phyloP scores from a whole-genome alignment of 208 protist genomes.

The Lotmaria passim region DNA sequence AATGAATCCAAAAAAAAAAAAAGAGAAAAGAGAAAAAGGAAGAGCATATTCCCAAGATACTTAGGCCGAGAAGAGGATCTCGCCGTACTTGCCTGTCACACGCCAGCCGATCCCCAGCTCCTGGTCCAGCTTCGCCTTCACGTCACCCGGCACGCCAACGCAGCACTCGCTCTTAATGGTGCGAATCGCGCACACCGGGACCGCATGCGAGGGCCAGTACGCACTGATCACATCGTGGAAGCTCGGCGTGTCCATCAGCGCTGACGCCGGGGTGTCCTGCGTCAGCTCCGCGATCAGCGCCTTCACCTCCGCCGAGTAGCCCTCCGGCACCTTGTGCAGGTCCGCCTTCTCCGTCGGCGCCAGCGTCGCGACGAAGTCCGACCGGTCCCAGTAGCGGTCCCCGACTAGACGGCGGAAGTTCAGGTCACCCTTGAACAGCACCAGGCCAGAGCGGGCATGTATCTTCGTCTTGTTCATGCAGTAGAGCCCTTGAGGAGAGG shows the following conservation, averaged over 20 bases:
- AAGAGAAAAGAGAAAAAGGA: too few species aligned
- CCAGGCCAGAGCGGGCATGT: slow-evolving; percentile 52
- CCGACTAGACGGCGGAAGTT: slow-evolving; percentile 92
- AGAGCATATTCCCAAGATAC: too few species aligned
- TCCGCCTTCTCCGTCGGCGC: slow-evolving; percentile 15
- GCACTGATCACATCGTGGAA: slow-evolving; percentile 64
- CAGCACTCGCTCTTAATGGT: slow-evolving; percentile 91
- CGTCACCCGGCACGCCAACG: slow-evolving; percentile 59
- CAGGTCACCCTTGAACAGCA: slow-evolving; percentile 92
- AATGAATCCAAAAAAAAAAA: too few species aligned
- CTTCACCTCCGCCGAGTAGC: slow-evolving; percentile 18
- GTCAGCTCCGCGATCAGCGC: slow-evolving; percentile 54
- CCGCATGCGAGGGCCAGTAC: slow-evolving; percentile 73
- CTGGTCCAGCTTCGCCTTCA: slow-evolving; percentile 60
- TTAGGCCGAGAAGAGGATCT: slow-evolving; percentile 69
- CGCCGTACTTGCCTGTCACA: slow-evolving; percentile 80
- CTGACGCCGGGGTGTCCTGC: slow-evolving; percentile 49
- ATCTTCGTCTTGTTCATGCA: slow-evolving; percentile 53
- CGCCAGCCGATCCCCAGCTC: slow-evolving; percentile 57
- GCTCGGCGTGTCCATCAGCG: slow-evolving; percentile 40
- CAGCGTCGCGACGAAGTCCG: slow-evolving; percentile 62
- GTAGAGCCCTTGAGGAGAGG: slow-evolving; percentile 30
- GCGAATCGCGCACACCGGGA: slow-evolving; percentile 81
- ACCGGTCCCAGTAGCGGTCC: slow-evolving; percentile 85
- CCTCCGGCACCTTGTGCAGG: slow-evolving; percentile 21